Conservation (phyloP, 208 protist species). For the Kentomonas sorsogonicus region DNA sequence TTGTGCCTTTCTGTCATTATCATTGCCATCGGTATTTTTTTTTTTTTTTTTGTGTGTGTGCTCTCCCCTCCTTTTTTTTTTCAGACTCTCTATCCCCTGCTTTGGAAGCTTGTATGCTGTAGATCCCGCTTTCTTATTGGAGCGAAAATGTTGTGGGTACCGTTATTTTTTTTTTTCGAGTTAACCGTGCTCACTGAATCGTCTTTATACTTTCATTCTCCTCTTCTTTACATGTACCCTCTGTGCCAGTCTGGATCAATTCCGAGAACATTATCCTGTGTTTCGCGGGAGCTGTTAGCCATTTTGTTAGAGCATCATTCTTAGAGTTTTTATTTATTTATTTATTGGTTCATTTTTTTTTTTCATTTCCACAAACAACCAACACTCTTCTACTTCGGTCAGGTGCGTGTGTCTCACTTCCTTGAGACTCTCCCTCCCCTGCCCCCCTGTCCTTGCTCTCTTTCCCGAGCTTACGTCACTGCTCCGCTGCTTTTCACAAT, state of each 20-base stretch:
- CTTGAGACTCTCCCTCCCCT: neutral
- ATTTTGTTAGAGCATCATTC: neutral
- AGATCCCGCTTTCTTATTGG: no score
- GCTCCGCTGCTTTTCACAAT: neutral
- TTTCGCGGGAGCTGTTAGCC: no score
- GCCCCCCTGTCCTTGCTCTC: neutral
- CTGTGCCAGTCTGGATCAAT: no score
- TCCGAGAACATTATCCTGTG: no score
- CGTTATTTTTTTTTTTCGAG: neutral
- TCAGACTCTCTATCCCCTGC: neutral
- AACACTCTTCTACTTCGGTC: no score
- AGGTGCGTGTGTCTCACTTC: neutral
- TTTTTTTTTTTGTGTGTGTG: conserved; percentile 6
- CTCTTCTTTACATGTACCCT: no score
- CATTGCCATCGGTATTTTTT: no score
- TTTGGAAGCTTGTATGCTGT: no score
- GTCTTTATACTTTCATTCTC: no score
- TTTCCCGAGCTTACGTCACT: neutral
- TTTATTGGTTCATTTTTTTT: conserved; percentile 10
- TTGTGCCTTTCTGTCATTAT: no score
- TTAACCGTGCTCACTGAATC: no score
- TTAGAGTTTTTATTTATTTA: neutral
- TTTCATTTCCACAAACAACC: conserved; percentile 6
- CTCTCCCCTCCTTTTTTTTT: conserved; percentile 14
- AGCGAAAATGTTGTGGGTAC: neutral